Base-by-base conservation (phyloP, 139 green algal species). In the Coelastrella sp. region DNA sequence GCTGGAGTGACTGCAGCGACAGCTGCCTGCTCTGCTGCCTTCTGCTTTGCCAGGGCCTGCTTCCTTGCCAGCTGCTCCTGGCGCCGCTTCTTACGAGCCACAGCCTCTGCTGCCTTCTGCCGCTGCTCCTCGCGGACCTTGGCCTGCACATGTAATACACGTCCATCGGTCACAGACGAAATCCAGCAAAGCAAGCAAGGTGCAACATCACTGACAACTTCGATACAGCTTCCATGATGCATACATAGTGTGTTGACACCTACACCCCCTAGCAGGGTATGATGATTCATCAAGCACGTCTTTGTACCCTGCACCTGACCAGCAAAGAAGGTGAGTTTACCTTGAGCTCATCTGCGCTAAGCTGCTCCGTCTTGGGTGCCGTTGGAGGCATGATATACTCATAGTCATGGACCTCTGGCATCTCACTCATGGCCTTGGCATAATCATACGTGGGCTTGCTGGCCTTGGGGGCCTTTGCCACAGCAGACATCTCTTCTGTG, bases 391-490 rank as follows among this genome's bases (percentile, higher is more conserved):
- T 68, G 74, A 87, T 83, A 48, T 90, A 90, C 83, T 88, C 86
- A 5, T 81, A 74, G 37, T 89, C 80, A 0, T 75, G 57, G 7
- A 90, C 71, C 76, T 78, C 75, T 7, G 90, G 90, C 71, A 93
- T 45, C 81, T 91, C 90, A 25, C 89, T 83, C 75, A 88, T 76
- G 74, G n/a, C 34, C 68, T 85, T 87, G 64, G 84, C 76, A 21
- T 66, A 50, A 32, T 41, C 45, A 34, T 23, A 9, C 4, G 45
- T 34, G 11, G 64, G 30, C 62, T 85, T 85, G 79, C 4, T 35
- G 15, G 57, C 32, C 25, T 32, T 43, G 3, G 45, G 32, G 4
- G 63, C 30, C 68, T 79, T 86, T 30, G n/a, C 19, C 23, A 32
- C 48, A 43, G 80, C 67, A n/a, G 43, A 25, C 7, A 86, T 51